Evolutionary conservation across 2,329 filamentous ascomycete species (phyloP), one percentile per base, ranked within the genome.

Genomic region (Alternaria sp.): DNA sequence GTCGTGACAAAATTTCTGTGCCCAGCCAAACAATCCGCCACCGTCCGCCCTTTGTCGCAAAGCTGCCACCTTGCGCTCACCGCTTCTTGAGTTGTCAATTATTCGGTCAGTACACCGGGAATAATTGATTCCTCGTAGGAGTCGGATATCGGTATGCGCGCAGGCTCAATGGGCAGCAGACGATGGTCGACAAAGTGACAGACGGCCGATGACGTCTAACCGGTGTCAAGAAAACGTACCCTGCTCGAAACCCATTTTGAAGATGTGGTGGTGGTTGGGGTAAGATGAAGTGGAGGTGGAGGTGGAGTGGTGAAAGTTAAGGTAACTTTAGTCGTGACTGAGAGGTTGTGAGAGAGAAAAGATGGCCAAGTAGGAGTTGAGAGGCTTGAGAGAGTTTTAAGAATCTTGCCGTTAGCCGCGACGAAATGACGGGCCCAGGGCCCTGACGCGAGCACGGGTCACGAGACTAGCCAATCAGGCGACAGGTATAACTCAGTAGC

Each of bases 221-320:
- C 10, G 69, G 65, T 63, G 51, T 55, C 45, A 63, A 56, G 62
- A 59, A 61, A 71, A 79, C 79, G 60, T 79, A 81, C 79, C 79
- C 55, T 69, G 58, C 70, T 78, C 77, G 75, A 78, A 78, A 75
- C 77, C 78, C 79, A 81, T 81, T 76, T 63, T 80, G 77, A 70
- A 65, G 59, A 57, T 67, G 51, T 61, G 44, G 30, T 44, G 44
- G 54, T 55, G 68, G 57, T 61, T 57, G 50, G 43, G 57, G 28
- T 52, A n/a, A 13, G 13, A 36, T 12, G 17, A 2, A 40, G 49
- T 52, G 49, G 55, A 21, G 23, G 23, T 43, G 12, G 28, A 59
- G 49, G 44, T 36, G 30, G 36, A 43, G 55, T 59, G 56, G 12
- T 25, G 23, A 25, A 49, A 49, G 17, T 17, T 21, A 12, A 5